Base-by-base conservation (phyloP, 202 grass and related monocot genomes). In the Eragrostis tef region DNA sequence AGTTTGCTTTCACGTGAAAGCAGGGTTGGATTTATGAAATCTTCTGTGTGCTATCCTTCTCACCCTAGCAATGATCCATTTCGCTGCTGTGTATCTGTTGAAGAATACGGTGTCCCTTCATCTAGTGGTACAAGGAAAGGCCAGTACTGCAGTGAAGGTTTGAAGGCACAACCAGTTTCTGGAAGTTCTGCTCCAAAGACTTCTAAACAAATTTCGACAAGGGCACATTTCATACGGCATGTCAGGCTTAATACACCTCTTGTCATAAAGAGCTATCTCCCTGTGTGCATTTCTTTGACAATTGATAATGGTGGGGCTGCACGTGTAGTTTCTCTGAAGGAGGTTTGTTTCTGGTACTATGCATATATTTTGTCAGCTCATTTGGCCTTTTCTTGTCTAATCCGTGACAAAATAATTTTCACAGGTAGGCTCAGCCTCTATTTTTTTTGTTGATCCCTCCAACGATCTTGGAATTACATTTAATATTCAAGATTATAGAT, bases 21-120 rank as follows among this genome's bases (percentile, higher is more conserved):
- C 74, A 98, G 84, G 81, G 88, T 88, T 74, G 95, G 95, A 63
- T 93, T 94, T 79, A 86, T 94, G 90, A 90, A 94, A 86, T 94
- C 95, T 60, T 98, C 90, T 88, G 95, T 98, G 63, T 98, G 95
- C 79, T 98, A 98, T 86, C 95, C 95, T 76, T 89, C 87, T 79
- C 90, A 94, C 86, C 90, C 95, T 70, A 93, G 82, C 87, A 94
- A 90, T 39, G 88, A 98, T 84, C 92, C 95, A 79, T 94, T 98
- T 79, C 95, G 95, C 26, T 98, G 90, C 59, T 98, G 95, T 75
- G 84, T 98, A 82, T 98, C 92, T 77, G 86, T 94, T 88, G 88
- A 94, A 78, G 92, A 98, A 70, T 93, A 94, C 81, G 83, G 85
- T 73, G 73, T 91, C 53, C 84, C 78, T 86, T 80, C 80, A 83